Evolutionary conservation across 1,284 basidiomycete species (phyloP).

Genomic region (Tausonia pullulans): DNA sequence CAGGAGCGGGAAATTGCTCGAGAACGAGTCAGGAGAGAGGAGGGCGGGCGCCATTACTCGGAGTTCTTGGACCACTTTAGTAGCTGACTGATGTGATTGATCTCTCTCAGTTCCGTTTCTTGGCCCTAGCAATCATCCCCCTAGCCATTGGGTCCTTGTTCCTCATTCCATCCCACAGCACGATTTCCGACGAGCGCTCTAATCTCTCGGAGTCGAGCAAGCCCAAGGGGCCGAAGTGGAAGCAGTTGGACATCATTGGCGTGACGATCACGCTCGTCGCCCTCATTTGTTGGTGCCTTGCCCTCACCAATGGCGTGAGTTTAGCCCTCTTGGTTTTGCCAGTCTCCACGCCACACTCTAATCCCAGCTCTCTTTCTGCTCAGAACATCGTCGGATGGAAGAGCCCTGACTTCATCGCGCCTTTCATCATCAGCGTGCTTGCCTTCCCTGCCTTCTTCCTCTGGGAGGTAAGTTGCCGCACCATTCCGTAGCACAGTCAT

Average conservation of each 20-base stretch:
- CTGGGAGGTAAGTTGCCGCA: slow-evolving; percentile 20
- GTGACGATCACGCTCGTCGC: slow-evolving; percentile 18
- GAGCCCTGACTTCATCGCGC: slow-evolving; percentile 22
- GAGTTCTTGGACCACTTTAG: slow-evolving; percentile 28
- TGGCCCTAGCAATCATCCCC: slow-evolving; percentile 29
- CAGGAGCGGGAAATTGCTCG: no score
- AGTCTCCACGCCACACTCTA: not conserved
- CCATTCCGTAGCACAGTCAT: not conserved
- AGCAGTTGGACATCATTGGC: slow-evolving; percentile 21
- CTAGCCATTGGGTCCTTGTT: slow-evolving; percentile 25
- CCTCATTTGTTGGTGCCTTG: slow-evolving; percentile 21
- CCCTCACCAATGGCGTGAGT: slow-evolving; percentile 17
- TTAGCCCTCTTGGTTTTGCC: not conserved
- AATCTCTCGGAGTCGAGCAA: not conserved
- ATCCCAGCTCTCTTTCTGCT: not conserved
- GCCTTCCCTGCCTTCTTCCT: slow-evolving; percentile 29
- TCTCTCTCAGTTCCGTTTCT: slow-evolving; percentile 25
- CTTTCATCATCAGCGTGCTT: slow-evolving; percentile 27
- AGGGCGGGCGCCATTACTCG: slow-evolving; percentile 24
- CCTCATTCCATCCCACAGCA: slow-evolving; percentile 28
- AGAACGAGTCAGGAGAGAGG: no score
- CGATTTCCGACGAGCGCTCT: not conserved
- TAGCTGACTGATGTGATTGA: slow-evolving; percentile 25
- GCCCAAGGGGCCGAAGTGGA: slow-evolving; percentile 17
- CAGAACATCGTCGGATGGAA: slow-evolving; percentile 20